phyloP scores from a whole-genome alignment of 148 eudicot genomes.

The Rheum nobile region DNA sequence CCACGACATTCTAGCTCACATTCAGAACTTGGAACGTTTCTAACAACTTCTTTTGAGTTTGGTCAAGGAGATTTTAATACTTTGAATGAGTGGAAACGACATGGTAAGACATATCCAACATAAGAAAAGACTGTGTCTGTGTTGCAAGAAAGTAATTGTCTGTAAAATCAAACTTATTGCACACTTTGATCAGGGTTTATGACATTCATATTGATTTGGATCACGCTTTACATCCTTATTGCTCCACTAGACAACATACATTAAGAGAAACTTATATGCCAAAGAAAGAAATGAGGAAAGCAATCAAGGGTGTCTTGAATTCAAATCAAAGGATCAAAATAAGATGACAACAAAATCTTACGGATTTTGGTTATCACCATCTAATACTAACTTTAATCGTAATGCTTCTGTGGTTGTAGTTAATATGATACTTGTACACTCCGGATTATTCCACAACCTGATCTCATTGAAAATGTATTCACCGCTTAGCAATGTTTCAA shows the following conservation, averaged over 20 bases:
- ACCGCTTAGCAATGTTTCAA: neutral
- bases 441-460: slow-evolving; percentile 14
- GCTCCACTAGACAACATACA: slow-evolving; percentile 4
- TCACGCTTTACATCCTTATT: slow-evolving; percentile 4
- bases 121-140: too few species aligned
- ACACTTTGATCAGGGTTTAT: neutral
- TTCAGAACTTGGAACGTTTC: too few species aligned
- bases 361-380: slow-evolving; percentile 17
- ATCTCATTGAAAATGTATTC: neutral
- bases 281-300: neutral
- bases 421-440: slow-evolving; percentile 8
- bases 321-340: neutral
- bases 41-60: too few species aligned
- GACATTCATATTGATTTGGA: slow-evolving; percentile 1
- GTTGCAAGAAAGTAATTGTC: neutral
- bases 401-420: slow-evolving; percentile 11
- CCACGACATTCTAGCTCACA: too few species aligned
- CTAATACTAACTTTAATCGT: slow-evolving; percentile 15
- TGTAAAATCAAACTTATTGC: neutral
- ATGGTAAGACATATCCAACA: too few species aligned
- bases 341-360: neutral
- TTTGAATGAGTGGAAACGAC: too few species aligned
- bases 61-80: too few species aligned
- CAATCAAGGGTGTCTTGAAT: neutral
- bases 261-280: neutral